phyloP scores from a whole-genome alignment of 2,329 filamentous ascomycete genomes.

The Aureobasidium vineae region DNA sequence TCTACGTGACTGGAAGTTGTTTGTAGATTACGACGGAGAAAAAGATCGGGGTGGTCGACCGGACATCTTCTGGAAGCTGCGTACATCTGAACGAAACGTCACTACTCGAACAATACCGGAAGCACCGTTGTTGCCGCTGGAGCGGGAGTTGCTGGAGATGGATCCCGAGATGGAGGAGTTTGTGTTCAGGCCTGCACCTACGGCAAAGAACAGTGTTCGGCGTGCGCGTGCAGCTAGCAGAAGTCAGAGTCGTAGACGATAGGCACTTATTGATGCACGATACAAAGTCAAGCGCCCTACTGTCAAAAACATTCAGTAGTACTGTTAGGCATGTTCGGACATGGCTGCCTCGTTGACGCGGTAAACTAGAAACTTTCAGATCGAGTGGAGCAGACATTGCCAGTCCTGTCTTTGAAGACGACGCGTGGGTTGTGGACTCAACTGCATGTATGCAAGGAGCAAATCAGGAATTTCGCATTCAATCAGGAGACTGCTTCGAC shows the following conservation, averaged over 20 bases:
- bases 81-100: constrained; percentile 39
- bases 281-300: no score
- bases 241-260: constrained; percentile 19
- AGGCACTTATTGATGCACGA: background rate
- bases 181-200: constrained; percentile 34
- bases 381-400: background rate
- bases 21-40: constrained; percentile 45
- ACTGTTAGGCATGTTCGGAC: no score
- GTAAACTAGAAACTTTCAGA: background rate
- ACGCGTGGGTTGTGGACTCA: background rate
- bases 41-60: constrained; percentile 38
- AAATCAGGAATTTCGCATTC: background rate
- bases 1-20: constrained; percentile 49
- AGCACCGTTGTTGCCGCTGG: constrained; percentile 47
- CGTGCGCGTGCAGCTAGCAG: constrained; percentile 3
- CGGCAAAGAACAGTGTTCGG: constrained; percentile 10
- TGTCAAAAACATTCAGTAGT: no score
- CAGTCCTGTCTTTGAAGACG: background rate
- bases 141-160: constrained; percentile 44
- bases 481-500: background rate
- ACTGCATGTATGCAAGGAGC: background rate
- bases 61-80: constrained; percentile 46
- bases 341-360: background rate
- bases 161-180: constrained; percentile 46
- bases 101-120: constrained; percentile 46